phyloP scores from a whole-genome alignment of 148 eudicot genomes.

The Spergularia bocconei region DNA sequence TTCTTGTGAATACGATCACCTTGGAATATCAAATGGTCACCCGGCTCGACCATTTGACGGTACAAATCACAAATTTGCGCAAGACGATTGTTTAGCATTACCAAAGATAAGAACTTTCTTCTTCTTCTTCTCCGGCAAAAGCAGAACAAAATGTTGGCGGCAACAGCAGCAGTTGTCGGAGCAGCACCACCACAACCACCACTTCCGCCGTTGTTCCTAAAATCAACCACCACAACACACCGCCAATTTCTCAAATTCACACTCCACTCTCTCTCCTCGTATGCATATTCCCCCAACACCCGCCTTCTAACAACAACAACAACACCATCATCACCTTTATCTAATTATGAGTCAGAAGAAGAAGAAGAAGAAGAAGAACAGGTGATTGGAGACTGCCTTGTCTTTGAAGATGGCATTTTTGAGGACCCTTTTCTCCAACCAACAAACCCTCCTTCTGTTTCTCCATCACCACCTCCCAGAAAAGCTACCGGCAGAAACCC shows the following conservation, averaged over 20 bases:
- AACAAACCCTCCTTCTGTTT: background rate
- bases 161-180: constrained; percentile 8
- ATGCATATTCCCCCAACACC: background rate
- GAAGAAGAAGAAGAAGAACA: constrained; percentile 44
- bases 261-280: constrained; percentile 17
- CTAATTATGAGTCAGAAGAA: background rate
- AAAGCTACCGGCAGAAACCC: background rate
- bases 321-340: no score
- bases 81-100: no score
- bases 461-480: constrained; percentile 4
- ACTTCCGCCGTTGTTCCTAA: background rate
- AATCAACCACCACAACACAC: background rate
- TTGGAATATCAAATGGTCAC: no score
- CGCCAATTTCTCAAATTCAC: constrained; percentile 6
- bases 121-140: no score
- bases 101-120: no score
- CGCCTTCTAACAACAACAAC: background rate
- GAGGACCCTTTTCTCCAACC: constrained; percentile 54
- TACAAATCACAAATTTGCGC: no score
- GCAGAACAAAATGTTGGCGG: no score
- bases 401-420: constrained; percentile 80
- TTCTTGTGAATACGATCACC: no score
- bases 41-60: no score
- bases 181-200: background rate
- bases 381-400: constrained; percentile 77